Evolutionary conservation across 148 eudicot genomes (phyloP), one percentile per base, ranked within the genome.

Genomic region (Rhododendron mucronatum): DNA sequence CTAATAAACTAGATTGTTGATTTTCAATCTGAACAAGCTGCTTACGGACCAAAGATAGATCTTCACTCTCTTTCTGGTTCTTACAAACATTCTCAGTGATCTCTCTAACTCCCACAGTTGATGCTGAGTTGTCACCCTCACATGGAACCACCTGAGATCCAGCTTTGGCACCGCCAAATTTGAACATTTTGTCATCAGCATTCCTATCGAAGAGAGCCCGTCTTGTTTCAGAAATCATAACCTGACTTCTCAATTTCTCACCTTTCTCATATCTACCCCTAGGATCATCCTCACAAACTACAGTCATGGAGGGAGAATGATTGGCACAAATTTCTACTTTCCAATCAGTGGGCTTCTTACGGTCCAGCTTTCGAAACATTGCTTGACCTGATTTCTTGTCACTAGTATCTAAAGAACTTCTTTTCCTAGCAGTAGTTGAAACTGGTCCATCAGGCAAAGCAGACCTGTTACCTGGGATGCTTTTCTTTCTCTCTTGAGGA

Each of bases 1-100:
- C 93, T 86, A 93, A 87, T 90, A 96, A 85, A 91, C 89, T 92
- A 78, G 98, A 92, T 89, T 96, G 99, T 88, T 94, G 98, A 80
- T 83, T 89, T 86, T 96, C 98, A 88, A 96, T 96, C 84, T 94
- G 98, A 90, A 90, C 91, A 85, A 96, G 99, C 85, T 96, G 98
- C 90, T 93, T 90, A 47, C 95, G 93, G 75, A 96, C 95, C 82
- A 86, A 82, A 82, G 97, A 92, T 81, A 96, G 91, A 78, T 93
- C 96, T 84, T 95, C 99, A 81, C 85, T 83, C 85, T 94, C 98
- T 89, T 90, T 92, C 77, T 90, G 94, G 83, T 88, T 90, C 85
- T 88, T 91, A 74, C 86, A 86, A 16, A 80, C 33, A 89, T 91
- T 89, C 81, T 87, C 90, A 53, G 89, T 85, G 39, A 86, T 81